Evolutionary conservation across 73 alveolate species (phyloP), one percentile per base, ranked within the genome.

Genomic region (Halteria grandinella): DNA sequence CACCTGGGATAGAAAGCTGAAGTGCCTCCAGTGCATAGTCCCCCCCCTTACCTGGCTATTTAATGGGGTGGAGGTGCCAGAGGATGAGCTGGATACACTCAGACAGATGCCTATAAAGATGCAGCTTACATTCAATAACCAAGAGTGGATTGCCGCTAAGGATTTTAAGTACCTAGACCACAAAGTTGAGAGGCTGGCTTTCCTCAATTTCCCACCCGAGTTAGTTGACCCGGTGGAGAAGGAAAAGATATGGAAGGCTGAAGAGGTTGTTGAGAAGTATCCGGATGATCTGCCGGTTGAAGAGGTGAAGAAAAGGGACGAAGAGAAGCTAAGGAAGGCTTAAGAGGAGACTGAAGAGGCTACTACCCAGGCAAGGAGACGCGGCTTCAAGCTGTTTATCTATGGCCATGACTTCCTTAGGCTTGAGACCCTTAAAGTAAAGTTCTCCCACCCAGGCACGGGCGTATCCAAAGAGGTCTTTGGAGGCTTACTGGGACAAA

Each of bases 1-100:
- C 31, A 92, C 87, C 73, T 97, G 99, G 99, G 99, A 97, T 57
- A 85, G 97, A 43, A 88, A 95, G 53, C 88, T 75, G 48, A 92
- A 89, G 72, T 83, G 97, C 36, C 86, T 93, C 76, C 48, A 86
- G 25, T 94, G 96, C 31, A 90, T 91, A 24, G 96, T 97, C 18
- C 97, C 98, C 29, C 98, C 99, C 10, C 84, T 97, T 33, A 89
- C 92, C 51, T 96, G 98, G 98, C 84, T 97, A 17, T 89, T 96
- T 27, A 94, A 98, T 51, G 98, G 98, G 36, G 89, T 93, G 40
- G 91, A 92, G 57, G 94, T 95, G 25, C 72, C 96, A 8, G 97
- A 93, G 63, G 95, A 91, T 3, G 69, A 80, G 34, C 63, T 90
- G 31, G 94, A 89, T 63, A 84, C 82, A 59, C 93, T 82, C 41